A percentile compares a stretch with the other conserved stretches of the same genome.
Conservation (phyloP, 2,329 filamentous ascomycete genomes). For the Coniochaeta sp. region DNA sequence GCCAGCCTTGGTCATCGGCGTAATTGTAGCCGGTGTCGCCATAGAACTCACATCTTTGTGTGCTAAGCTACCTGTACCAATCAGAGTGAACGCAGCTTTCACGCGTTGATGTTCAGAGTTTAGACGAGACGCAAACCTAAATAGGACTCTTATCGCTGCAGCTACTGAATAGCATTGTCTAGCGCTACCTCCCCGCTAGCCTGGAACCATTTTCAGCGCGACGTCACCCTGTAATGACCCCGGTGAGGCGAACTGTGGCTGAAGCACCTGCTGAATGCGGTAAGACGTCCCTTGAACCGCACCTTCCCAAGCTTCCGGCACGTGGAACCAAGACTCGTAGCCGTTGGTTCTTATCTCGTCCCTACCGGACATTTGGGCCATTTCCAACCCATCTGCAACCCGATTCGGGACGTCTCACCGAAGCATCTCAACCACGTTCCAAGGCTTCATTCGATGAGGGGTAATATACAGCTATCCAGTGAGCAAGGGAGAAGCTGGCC, state of each 20-base stretch:
- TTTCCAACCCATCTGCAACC: neutral
- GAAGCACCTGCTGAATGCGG: neutral
- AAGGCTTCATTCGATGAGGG: neutral
- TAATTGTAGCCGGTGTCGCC: no score
- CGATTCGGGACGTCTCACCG: neutral
- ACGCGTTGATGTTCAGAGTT: no score
- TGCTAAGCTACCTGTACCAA: no score
- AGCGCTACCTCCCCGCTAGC: no score
- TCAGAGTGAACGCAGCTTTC: no score
- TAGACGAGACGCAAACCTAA: no score
- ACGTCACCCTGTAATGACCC: neutral
- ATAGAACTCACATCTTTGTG: no score
- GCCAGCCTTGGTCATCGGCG: no score
- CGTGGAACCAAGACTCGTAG: neutral
- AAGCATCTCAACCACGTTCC: conserved; percentile 1
- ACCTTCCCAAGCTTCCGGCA: conserved; percentile 1
- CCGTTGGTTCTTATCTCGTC: neutral
- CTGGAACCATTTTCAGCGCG: neutral
- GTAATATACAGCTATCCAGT: neutral
- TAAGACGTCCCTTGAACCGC: neutral
- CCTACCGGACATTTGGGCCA: neutral
- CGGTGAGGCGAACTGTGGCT: neutral
- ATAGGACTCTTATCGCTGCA: no score
- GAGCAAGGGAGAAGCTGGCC: neutral
- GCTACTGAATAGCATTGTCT: no score